Evolutionary conservation across 2,329 filamentous ascomycete species (phyloP).

Genomic region (Cladosporium sp.): DNA sequence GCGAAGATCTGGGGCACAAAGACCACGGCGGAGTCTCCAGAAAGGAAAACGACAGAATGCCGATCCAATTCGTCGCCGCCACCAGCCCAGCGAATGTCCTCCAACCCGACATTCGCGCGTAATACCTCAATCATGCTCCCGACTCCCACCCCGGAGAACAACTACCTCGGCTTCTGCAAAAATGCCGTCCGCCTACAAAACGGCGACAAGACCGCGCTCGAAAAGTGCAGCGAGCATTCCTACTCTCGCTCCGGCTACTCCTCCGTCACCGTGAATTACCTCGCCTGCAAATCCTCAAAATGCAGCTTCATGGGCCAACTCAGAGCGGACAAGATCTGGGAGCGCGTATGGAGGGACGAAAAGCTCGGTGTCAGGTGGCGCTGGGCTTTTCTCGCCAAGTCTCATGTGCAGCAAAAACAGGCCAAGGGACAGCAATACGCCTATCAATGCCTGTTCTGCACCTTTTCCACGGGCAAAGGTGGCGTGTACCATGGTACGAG

Average conservation of each 20-base stretch:
- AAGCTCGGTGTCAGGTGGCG: slow-evolving; percentile 39
- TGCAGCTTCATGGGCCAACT: slow-evolving; percentile 40
- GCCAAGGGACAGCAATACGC: slow-evolving; percentile 26
- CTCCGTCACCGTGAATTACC: slow-evolving; percentile 24
- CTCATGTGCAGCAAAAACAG: slow-evolving; percentile 36
- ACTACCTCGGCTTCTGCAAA: slow-evolving; percentile 42
- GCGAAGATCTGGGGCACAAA: slow-evolving; percentile 25
- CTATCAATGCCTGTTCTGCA: slow-evolving; percentile 47
- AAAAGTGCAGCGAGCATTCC: slow-evolving; percentile 21
- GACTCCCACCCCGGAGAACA: slow-evolving; percentile 28
- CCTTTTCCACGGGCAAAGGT: slow-evolving; percentile 32
- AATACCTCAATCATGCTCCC: slow-evolving; percentile 19
- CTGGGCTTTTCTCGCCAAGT: slow-evolving; percentile 46
- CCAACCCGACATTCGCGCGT: background rate
- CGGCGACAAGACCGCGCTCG: slow-evolving; percentile 29
- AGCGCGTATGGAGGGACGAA: slow-evolving; percentile 16
- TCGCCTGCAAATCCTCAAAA: slow-evolving; percentile 37
- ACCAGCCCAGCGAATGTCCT: background rate
- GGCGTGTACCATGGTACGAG: slow-evolving; percentile 38
- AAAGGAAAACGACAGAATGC: background rate
- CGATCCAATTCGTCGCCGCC: background rate
- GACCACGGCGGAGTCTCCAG: slow-evolving; percentile 19
- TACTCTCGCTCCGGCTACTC: slow-evolving; percentile 16
- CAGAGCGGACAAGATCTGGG: slow-evolving; percentile 26
- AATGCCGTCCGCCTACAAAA: slow-evolving; percentile 39